Conservation (phyloP, 805 yeast species). For the Candida quercuum region DNA sequence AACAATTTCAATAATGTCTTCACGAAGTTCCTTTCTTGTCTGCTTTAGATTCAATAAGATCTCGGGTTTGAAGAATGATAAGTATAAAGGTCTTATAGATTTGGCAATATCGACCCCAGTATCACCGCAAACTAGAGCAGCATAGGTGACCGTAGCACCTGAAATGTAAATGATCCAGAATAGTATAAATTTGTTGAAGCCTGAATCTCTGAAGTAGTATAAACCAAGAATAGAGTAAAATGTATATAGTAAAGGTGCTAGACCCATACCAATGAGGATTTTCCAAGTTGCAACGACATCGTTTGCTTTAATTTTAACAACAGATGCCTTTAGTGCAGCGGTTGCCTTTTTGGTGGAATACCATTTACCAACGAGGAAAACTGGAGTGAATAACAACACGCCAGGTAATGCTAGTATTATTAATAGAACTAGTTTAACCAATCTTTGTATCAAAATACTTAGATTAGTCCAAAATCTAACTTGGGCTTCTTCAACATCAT, state of each 20-base stretch:
- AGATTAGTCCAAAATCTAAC: constrained; percentile 44
- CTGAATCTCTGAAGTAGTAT: constrained; percentile 27
- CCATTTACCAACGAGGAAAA: constrained; percentile 69
- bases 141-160: constrained; percentile 72
- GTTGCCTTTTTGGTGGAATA: constrained; percentile 70
- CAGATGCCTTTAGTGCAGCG: constrained; percentile 77
- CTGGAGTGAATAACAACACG: constrained; percentile 80
- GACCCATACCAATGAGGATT: constrained; percentile 78
- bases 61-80: constrained; percentile 54
- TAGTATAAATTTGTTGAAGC: constrained; percentile 24
- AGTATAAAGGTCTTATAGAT: constrained; percentile 74
- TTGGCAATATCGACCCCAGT: constrained; percentile 86
- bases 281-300: constrained; percentile 99
- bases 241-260: constrained; percentile 82
- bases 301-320: constrained; percentile 86
- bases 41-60: constrained; percentile 54
- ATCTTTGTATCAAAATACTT: constrained; percentile 51
- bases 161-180: constrained; percentile 48
- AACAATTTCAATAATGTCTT: constrained; percentile 72
- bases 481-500: constrained; percentile 46
- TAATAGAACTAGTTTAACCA: constrained; percentile 49
- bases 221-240: constrained; percentile 66
- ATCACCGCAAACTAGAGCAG: constrained; percentile 91
- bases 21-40: constrained; percentile 56
- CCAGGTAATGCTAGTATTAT: constrained; percentile 80